Conservation (phyloP, 2,329 filamentous ascomycete species). For the Penicillium brasilianum region DNA sequence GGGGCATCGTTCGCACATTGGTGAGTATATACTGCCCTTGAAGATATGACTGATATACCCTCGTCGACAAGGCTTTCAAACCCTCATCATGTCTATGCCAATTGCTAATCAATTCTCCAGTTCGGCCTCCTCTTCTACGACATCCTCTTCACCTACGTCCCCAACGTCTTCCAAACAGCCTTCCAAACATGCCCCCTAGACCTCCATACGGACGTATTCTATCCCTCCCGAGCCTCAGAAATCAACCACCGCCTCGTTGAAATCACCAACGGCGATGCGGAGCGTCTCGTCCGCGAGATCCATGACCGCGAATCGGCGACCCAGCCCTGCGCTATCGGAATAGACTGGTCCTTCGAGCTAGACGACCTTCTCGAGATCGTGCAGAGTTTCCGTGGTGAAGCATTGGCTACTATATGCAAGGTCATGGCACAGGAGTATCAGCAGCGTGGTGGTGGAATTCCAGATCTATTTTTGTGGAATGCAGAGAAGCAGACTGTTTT, state of each 20-base stretch:
- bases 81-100: too few species aligned
- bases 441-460: slow-evolving; percentile 82
- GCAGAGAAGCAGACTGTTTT: slow-evolving; percentile 65
- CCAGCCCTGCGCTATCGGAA: slow-evolving; percentile 83
- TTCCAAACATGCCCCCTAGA: slow-evolving; percentile 95
- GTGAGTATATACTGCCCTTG: slow-evolving; percentile 35
- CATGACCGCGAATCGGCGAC: slow-evolving; percentile 71
- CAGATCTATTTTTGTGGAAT: slow-evolving; percentile 90
- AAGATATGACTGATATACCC: too few species aligned
- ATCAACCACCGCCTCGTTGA: slow-evolving; percentile 86
- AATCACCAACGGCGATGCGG: slow-evolving; percentile 81
- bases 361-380: slow-evolving; percentile 80
- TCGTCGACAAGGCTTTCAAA: too few species aligned
- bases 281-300: slow-evolving; percentile 68
- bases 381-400: slow-evolving; percentile 76
- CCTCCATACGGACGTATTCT: slow-evolving; percentile 91
- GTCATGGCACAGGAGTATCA: slow-evolving; percentile 95
- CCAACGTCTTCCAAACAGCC: slow-evolving; percentile 95
- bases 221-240: slow-evolving; percentile 79
- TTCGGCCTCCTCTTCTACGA: slow-evolving; percentile 93
- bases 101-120: slow-evolving; percentile 17
- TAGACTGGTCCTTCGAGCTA: slow-evolving; percentile 87
- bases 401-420: slow-evolving; percentile 83
- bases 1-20: slow-evolving; percentile 87
- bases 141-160: slow-evolving; percentile 87